Evolutionary conservation across 305 asterid species (phyloP).

Genomic region (Fraxinus ornus): DNA sequence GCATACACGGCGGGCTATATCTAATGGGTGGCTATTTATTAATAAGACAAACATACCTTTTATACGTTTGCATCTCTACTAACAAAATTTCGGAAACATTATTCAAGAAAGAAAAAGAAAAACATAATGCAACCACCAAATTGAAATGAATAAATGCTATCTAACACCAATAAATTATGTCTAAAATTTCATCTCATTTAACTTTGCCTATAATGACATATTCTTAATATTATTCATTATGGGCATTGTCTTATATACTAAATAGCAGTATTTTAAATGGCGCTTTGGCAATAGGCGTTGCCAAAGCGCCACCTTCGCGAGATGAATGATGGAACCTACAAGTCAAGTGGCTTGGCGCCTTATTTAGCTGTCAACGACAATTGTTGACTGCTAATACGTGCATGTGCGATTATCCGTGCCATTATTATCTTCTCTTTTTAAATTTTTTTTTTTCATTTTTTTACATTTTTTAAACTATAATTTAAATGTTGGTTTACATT

Average conservation of each 20-base stretch:
- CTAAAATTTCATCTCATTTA: not conserved
- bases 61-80: conserved; percentile 10
- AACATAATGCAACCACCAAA: not conserved
- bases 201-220: not conserved
- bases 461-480: too few relatives aligned
- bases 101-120: conserved; percentile 1
- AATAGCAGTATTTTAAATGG: too few relatives aligned
- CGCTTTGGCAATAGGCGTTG: too few relatives aligned
- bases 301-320: too few relatives aligned
- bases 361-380: not conserved
- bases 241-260: not conserved
- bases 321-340: too few relatives aligned
- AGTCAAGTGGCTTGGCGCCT: not conserved
- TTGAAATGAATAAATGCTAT: not conserved
- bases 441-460: too few relatives aligned
- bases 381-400: not conserved
- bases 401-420: not conserved
- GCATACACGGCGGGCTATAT: conserved; percentile 20
- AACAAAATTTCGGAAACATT: not conserved
- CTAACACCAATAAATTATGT: not conserved
- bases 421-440: not conserved
- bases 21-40: conserved; percentile 14
- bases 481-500: too few relatives aligned
- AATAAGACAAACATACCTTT: conserved; percentile 31
- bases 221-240: not conserved